Percentiles rank a stretch among this genome's conserved stretches.
These are phyloP conservation scores for Cyclotella atomus DNA, from an alignment of 108 stramenopile species.

Conservation along the genomic window DNA sequence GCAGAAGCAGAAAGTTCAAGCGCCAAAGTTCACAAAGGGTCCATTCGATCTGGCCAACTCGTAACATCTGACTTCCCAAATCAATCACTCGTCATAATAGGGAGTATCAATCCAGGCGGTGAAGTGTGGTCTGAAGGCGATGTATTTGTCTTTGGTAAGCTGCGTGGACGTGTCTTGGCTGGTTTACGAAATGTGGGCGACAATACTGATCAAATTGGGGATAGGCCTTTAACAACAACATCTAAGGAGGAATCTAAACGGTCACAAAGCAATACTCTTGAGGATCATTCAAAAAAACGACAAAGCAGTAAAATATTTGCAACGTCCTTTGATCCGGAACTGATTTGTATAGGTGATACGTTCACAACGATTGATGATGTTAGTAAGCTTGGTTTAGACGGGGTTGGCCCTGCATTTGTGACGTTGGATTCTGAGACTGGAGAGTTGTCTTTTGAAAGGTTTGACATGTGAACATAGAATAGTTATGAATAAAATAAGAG, in stretches of 20 bases:
- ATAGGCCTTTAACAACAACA: neutral
- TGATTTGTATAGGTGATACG: conserved; percentile 46
- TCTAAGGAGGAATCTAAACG: neutral
- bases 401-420: conserved; percentile 37
- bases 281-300: neutral
- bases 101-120: conserved; percentile 44
- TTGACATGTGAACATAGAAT: too few species aligned
- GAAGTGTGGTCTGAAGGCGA: conserved; percentile 50
- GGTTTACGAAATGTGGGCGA: conserved; percentile 21
- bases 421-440: conserved; percentile 29
- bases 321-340: conserved; percentile 50
- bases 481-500: too few species aligned
- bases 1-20: neutral
- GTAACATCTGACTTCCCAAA: conserved; percentile 32
- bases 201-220: neutral
- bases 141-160: conserved; percentile 42
- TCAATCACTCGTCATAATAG: conserved; percentile 43
- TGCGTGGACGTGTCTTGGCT: conserved; percentile 44
- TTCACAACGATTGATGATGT: conserved; percentile 48
- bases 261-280: neutral
- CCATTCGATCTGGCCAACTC: conserved; percentile 44
- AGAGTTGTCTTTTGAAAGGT: conserved; percentile 41
- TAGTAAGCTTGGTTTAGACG: conserved; percentile 20
- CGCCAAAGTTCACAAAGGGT: conserved; percentile 44
- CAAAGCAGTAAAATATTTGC: conserved; percentile 25